Evolutionary conservation across 2,329 filamentous ascomycete genomes (phyloP).

Genomic region (Talaromyces sp.): DNA sequence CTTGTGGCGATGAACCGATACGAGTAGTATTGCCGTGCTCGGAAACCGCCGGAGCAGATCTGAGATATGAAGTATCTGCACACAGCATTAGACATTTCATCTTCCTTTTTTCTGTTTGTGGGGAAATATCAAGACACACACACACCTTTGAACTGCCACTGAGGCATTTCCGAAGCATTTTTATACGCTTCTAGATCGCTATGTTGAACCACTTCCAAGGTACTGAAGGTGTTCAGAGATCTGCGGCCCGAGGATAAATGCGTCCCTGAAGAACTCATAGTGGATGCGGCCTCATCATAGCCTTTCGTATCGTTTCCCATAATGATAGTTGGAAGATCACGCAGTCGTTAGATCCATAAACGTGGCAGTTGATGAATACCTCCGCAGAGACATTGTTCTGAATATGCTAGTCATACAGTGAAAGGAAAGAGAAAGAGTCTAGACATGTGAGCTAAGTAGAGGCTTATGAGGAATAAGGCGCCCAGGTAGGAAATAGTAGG

Average conservation of each 20-base stretch:
- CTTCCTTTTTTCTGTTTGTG: neutral
- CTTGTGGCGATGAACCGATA: neutral
- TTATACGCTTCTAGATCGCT: conserved; percentile 6
- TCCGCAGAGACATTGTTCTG: neutral
- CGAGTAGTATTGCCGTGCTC: neutral
- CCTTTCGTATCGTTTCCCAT: neutral
- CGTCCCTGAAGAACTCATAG: neutral
- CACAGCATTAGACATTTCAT: neutral
- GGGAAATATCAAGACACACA: neutral
- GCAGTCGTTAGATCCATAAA: neutral
- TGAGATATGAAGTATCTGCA: neutral
- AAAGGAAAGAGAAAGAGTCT: neutral
- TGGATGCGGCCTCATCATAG: neutral
- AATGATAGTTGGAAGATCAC: neutral
- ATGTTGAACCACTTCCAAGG: conserved; percentile 5
- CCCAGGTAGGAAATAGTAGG: neutral
- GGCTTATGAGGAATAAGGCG: neutral
- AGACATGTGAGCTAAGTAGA: neutral
- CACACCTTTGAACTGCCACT: neutral
- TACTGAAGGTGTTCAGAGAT: conserved; percentile 1
- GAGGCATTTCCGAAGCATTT: conserved; percentile 1
- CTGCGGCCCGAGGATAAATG: neutral
- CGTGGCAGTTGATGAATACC: neutral
- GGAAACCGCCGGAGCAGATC: neutral
- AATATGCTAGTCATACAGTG: neutral